Evolutionary conservation across 306 rosid genomes (phyloP).

Genomic region (Begonia masoniana): DNA sequence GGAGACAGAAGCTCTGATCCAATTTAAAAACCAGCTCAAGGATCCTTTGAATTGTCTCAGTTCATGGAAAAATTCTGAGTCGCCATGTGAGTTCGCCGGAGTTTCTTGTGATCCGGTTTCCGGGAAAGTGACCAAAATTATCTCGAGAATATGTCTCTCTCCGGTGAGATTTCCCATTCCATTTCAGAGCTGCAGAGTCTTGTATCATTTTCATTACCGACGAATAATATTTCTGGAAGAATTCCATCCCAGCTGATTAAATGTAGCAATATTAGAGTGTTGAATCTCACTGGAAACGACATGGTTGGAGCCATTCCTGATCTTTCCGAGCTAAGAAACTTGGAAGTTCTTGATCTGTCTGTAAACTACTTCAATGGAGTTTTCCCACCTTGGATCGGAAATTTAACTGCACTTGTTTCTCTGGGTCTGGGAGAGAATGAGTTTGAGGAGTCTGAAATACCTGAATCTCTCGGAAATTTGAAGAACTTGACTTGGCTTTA

Average conservation of each 20-base stretch:
- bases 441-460: constrained; percentile 36
- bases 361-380: constrained; percentile 41
- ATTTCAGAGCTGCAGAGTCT: constrained; percentile 41
- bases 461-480: constrained; percentile 48
- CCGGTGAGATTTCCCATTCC: constrained; percentile 54
- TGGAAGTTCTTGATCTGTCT: constrained; percentile 62
- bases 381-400: constrained; percentile 74
- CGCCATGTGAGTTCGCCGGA: constrained; percentile 60
- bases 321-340: constrained; percentile 43
- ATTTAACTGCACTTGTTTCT: constrained; percentile 29
- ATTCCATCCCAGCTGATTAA: constrained; percentile 41
- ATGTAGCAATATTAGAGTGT: constrained; percentile 37
- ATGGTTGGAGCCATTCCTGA: constrained; percentile 57
- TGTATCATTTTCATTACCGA: constrained; percentile 37
- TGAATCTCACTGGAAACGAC: constrained; percentile 49
- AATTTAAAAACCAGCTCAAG: constrained; percentile 51
- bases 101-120: constrained; percentile 40
- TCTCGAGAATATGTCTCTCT: constrained; percentile 47
- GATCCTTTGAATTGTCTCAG: constrained; percentile 44
- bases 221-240: constrained; percentile 46
- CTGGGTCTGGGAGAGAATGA: constrained; percentile 63
- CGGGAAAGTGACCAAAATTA: constrained; percentile 44
- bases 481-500: constrained; percentile 71
- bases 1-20: constrained; percentile 49
- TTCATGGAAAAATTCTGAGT: constrained; percentile 47